These are phyloP conservation scores for Pascua sp. DNA, from an alignment of 1,284 basidiomycete species.

Conservation along the genomic window DNA sequence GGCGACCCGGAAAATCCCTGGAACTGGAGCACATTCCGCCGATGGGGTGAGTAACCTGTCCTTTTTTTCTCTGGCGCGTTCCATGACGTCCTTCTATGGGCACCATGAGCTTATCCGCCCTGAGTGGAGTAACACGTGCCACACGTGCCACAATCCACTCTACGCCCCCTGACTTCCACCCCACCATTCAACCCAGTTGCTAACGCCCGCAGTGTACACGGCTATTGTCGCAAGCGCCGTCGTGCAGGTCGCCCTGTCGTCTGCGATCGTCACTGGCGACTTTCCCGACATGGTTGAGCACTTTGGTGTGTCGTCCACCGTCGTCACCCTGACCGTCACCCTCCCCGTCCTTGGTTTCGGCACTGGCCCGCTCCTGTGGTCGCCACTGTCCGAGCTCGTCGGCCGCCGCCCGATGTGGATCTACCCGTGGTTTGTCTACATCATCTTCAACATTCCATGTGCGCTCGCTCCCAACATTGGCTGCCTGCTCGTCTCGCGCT, in stretches of 20 bases:
- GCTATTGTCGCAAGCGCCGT: slow-evolving; percentile 26
- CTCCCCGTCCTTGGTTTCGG: slow-evolving; percentile 36
- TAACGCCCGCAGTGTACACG: slow-evolving; percentile 24
- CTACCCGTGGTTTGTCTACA: slow-evolving; percentile 44
- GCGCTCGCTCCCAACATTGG: slow-evolving; percentile 62
- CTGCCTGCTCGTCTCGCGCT: slow-evolving; percentile 63
- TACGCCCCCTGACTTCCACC: background rate
- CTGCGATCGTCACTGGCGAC: slow-evolving; percentile 35
- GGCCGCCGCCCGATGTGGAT: slow-evolving; percentile 57
- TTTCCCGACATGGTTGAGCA: slow-evolving; percentile 26
- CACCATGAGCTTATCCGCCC: no score
- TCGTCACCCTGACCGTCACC: slow-evolving; percentile 35
- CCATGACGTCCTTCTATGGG: no score
- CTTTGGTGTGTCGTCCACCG: slow-evolving; percentile 31
- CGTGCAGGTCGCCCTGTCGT: slow-evolving; percentile 33
- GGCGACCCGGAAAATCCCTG: slow-evolving; percentile 32
- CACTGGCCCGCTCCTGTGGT: slow-evolving; percentile 54
- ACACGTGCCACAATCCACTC: background rate
- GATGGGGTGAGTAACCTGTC: slow-evolving; percentile 27
- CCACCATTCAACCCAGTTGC: background rate
- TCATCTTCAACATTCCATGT: slow-evolving; percentile 61
- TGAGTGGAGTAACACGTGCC: no score
- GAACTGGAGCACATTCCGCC: slow-evolving; percentile 25
- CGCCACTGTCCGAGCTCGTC: slow-evolving; percentile 61
- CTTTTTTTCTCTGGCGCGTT: no score